A percentile compares a stretch with the other conserved stretches of the same genome.
Evolutionary conservation across 306 rosid species (phyloP).

Genomic region (Castanospermum australe): DNA sequence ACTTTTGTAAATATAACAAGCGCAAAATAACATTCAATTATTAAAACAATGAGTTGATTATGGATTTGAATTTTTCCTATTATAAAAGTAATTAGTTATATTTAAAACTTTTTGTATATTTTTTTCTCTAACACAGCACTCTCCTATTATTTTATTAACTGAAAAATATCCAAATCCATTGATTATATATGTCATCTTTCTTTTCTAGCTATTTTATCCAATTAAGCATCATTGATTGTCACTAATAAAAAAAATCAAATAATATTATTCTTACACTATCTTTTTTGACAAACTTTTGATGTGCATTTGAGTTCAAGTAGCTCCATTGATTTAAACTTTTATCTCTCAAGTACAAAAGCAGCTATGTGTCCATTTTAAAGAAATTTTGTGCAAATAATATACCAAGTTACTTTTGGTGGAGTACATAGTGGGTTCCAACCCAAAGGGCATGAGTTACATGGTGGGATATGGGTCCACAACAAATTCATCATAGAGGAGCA

Average conservation of each 20-base stretch:
- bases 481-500: slow-evolving; percentile 69
- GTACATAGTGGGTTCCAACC: slow-evolving; percentile 64
- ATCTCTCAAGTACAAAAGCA: too few relatives aligned
- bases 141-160: too few relatives aligned
- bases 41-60: not conserved
- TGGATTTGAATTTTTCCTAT: too few relatives aligned
- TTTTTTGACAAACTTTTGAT: not conserved
- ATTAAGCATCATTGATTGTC: not conserved
- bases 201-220: not conserved
- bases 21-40: too few relatives aligned
- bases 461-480: slow-evolving; percentile 55
- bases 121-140: too few relatives aligned
- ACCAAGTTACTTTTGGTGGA: slow-evolving; percentile 35
- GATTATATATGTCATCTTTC: too few relatives aligned
- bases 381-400: too few relatives aligned
- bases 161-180: too few relatives aligned
- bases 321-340: too few relatives aligned
- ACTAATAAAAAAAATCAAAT: not conserved
- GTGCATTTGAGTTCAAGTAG: not conserved
- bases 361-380: too few relatives aligned
- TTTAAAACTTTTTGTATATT: too few relatives aligned
- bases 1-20: not conserved
- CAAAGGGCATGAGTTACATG: slow-evolving; percentile 59
- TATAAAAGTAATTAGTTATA: too few relatives aligned
- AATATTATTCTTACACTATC: not conserved